Evolutionary conservation across 495 filamentous ascomycete species (phyloP), one percentile per base, ranked within the genome.

Genomic region (Aspergillus sparsus): DNA sequence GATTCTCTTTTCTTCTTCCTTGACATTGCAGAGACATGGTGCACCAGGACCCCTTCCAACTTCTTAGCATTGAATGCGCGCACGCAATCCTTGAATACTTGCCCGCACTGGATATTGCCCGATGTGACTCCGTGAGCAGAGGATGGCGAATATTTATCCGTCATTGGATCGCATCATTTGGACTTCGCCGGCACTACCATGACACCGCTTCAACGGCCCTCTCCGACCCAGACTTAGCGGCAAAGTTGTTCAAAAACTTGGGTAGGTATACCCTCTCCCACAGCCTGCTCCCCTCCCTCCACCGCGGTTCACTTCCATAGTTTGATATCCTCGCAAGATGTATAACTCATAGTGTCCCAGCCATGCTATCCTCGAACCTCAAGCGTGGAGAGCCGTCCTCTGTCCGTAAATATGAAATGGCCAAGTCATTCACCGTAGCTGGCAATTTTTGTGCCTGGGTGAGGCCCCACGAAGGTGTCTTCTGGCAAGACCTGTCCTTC

Each of bases 21-120:
- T 4, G 6, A n/a, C 5, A 41, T 41, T 5, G 3, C 10, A n/a
- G 13, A 41, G 37, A 41, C 37, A 41, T 41, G 37, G n/a, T 7
- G 7, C 37, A 41, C 37, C 37, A 41, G 42, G 55, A 57, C 32
- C 55, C 55, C 1, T 57, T 57, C 2, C 32, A 12, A 18, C 12
- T 2, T 21, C 55, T 57, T 8, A 11, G 10, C 32, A 15, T 49
- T n/a, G 55, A 57, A 7, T 57, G 55, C 45, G 55, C 55, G 2
- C 39, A 3, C 35, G 7, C 11, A 2, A 50, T 57, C 21, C 34
- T 57, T n/a, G 21, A 39, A 15, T 13, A 50, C 16, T 27, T 57
- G 3, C 2, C 11, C 18, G 11, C 32, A 2, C 2, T 6, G 6
- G 31, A 49, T 37, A 49, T 57, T n/a, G 16, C 8, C 32, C 45